Conservation (phyloP, 1,284 basidiomycete species). For the Ceratobasidium sp. region DNA sequence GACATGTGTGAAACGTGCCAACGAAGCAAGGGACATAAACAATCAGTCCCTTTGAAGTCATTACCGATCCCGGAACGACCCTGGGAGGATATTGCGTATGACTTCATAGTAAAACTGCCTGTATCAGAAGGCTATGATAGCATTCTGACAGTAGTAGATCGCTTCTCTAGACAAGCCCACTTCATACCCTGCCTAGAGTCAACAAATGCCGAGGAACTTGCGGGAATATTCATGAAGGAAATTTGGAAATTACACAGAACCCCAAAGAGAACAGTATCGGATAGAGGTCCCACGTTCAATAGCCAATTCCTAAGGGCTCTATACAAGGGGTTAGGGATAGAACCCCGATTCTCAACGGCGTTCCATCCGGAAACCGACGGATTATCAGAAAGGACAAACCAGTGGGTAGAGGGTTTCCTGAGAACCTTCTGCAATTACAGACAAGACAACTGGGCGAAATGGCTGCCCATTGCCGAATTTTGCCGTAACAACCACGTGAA, state of each 20-base stretch:
- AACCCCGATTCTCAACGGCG: constrained; percentile 51
- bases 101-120: no score
- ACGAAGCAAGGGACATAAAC: no score
- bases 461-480: constrained; percentile 30
- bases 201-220: no score
- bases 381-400: constrained; percentile 45
- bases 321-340: constrained; percentile 51
- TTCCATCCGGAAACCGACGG: constrained; percentile 50
- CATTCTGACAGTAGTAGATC: no score
- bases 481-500: constrained; percentile 24
- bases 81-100: no score
- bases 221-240: constrained; percentile 43
- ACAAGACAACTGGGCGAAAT: constrained; percentile 25
- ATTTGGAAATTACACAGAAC: constrained; percentile 42
- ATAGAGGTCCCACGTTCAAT: constrained; percentile 51
- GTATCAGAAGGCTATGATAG: no score
- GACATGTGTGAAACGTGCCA: no score
- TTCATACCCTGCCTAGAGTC: background rate
- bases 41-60: no score
- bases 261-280: constrained; percentile 50
- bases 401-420: constrained; percentile 37
- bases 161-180: background rate
- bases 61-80: no score
- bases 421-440: constrained; percentile 44
- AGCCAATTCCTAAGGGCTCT: constrained; percentile 47